Evolutionary conservation across 1,284 basidiomycete genomes (phyloP).

Genomic region (Peniophora sp.): DNA sequence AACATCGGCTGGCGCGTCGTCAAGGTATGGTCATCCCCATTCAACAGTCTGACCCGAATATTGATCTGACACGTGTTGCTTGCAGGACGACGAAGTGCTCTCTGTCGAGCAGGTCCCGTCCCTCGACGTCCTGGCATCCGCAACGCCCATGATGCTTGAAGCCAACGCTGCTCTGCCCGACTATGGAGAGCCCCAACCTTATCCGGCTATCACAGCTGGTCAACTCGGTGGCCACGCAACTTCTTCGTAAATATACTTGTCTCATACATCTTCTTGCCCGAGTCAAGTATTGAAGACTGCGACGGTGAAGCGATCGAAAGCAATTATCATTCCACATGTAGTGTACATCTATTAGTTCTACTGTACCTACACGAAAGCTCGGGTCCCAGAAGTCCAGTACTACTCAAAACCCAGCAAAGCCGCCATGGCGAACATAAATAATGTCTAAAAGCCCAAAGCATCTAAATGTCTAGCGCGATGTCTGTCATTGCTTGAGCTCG

Average conservation of each 20-base stretch:
- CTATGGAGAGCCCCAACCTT: background rate
- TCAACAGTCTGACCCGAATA: background rate
- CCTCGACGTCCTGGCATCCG: constrained; percentile 9
- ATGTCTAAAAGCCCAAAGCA: too few relatives aligned
- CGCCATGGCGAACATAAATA: too few relatives aligned
- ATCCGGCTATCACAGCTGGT: background rate
- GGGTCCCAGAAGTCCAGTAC: too few relatives aligned
- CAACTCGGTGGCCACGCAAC: constrained; percentile 10
- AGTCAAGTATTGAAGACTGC: too few relatives aligned
- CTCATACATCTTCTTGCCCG: too few relatives aligned
- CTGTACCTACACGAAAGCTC: too few relatives aligned
- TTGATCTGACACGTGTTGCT: background rate
- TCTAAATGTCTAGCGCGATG: background rate
- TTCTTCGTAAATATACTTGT: too few relatives aligned
- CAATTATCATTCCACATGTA: too few relatives aligned
- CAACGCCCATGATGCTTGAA: constrained; percentile 5
- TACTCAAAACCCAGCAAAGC: too few relatives aligned
- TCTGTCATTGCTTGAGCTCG: constrained; percentile 8
- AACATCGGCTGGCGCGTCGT: constrained; percentile 31
- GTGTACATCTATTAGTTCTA: too few relatives aligned
- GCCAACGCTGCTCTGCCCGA: constrained; percentile 8
- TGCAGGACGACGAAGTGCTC: background rate
- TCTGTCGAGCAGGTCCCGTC: constrained; percentile 7
- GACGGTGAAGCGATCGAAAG: too few relatives aligned
- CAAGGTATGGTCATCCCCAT: constrained; percentile 11